phyloP scores from a whole-genome alignment of 768 basidiomycete genomes.

The Russula sp. region DNA sequence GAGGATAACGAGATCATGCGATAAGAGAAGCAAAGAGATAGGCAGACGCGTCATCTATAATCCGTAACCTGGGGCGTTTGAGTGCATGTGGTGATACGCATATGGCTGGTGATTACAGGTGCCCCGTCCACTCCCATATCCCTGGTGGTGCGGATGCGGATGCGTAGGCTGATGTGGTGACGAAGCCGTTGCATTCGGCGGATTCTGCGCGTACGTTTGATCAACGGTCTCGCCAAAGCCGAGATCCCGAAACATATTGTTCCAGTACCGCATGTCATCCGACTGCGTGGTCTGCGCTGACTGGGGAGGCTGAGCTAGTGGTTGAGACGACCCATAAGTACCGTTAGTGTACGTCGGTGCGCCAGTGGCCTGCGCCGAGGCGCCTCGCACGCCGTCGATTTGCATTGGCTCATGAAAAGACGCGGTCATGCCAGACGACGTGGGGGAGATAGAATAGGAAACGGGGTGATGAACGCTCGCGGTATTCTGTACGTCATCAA shows the following conservation, averaged over 20 bases:
- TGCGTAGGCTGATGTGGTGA: neutral
- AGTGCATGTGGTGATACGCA: slow-evolving; percentile 25
- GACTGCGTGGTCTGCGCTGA: slow-evolving; percentile 8
- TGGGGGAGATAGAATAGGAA: slow-evolving; percentile 9
- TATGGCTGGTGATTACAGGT: slow-evolving; percentile 7
- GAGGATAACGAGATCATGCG: neutral
- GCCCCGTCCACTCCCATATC: slow-evolving; percentile 5
- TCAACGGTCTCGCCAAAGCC: slow-evolving; percentile 49
- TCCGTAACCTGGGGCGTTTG: slow-evolving; percentile 22
- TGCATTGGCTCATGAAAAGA: slow-evolving; percentile 17
- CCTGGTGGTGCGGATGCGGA: neutral
- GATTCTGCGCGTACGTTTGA: slow-evolving; percentile 11
- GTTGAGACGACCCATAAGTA: slow-evolving; percentile 8
- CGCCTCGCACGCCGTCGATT: slow-evolving; percentile 4
- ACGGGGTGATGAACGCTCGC: neutral
- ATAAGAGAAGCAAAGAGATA: too few species aligned
- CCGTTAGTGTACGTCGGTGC: slow-evolving; percentile 5
- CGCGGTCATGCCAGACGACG: neutral
- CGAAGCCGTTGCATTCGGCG: neutral
- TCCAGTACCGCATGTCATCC: slow-evolving; percentile 66
- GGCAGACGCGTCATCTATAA: slow-evolving; percentile 8
- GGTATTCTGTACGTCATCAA: slow-evolving; percentile 13
- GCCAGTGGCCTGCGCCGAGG: slow-evolving; percentile 24
- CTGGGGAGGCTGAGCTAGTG: neutral
- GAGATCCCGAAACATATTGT: slow-evolving; percentile 68